Percentiles rank a stretch among this genome's conserved stretches.
phyloP scores from a whole-genome alignment of 495 filamentous ascomycete genomes.

The Annulohypoxylon maeteangense region DNA sequence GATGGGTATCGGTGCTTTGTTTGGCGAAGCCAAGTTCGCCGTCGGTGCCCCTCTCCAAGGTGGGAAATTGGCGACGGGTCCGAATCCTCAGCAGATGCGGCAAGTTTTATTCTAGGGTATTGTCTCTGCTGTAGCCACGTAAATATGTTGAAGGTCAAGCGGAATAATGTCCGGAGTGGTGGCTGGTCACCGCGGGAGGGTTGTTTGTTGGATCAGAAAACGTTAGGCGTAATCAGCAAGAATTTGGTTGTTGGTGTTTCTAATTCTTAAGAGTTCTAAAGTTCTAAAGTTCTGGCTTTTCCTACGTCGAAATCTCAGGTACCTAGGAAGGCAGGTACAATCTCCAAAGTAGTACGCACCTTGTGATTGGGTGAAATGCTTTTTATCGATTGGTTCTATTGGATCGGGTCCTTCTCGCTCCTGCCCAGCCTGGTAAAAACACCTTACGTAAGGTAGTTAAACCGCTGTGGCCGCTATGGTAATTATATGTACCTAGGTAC shows the following conservation, averaged over 20 bases:
- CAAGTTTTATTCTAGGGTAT: neutral
- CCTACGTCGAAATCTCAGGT: constrained; percentile 31
- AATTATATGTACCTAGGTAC: constrained; percentile 10
- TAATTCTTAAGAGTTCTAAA: neutral
- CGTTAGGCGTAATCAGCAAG: constrained; percentile 15
- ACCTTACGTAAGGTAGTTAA: constrained; percentile 11
- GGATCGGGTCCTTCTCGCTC: constrained; percentile 10
- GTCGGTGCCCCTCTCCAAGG: constrained; percentile 37
- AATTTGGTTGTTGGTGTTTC: constrained; percentile 29
- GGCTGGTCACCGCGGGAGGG: constrained; percentile 18
- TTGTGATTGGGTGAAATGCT: constrained; percentile 6
- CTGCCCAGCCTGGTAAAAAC: neutral
- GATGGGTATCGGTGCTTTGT: constrained; percentile 14
- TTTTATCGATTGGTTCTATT: constrained; percentile 4
- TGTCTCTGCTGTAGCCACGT: neutral
- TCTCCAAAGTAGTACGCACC: constrained; percentile 12
- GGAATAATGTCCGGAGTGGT: constrained; percentile 2
- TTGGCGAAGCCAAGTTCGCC: constrained; percentile 15
- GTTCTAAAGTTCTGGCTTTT: constrained; percentile 29
- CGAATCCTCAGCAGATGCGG: constrained; percentile 28
- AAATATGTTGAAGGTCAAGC: constrained; percentile 15
- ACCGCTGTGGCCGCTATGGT: constrained; percentile 7
- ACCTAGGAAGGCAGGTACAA: constrained; percentile 27
- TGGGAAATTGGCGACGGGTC: constrained; percentile 37
- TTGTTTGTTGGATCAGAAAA: constrained; percentile 16